Evolutionary conservation across 2,329 filamentous ascomycete genomes (phyloP).

Genomic region (Amphichorda felina): DNA sequence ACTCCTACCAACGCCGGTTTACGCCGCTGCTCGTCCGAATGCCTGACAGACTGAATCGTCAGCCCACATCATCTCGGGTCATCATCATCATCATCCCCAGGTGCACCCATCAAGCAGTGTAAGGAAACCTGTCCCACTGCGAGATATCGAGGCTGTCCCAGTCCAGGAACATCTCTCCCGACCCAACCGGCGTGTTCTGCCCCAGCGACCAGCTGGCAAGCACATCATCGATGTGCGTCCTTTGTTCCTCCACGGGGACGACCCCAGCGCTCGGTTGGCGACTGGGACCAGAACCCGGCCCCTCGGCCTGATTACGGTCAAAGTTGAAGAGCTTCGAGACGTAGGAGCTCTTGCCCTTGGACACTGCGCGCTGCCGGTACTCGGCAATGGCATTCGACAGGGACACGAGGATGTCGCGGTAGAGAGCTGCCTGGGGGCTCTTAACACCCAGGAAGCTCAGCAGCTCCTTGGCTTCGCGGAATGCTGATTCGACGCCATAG

Average conservation of each 20-base stretch:
- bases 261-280: background rate
- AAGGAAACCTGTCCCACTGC: constrained; percentile 19
- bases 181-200: constrained; percentile 2
- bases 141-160: constrained; percentile 18
- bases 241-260: background rate
- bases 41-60: no score
- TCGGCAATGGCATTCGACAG: constrained; percentile 31
- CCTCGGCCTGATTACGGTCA: constrained; percentile 1
- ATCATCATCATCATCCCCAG: no score
- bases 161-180: constrained; percentile 9
- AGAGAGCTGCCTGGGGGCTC: constrained; percentile 44
- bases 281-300: constrained; percentile 3
- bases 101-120: constrained; percentile 2
- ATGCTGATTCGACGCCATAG: constrained; percentile 32
- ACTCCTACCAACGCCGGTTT: no score
- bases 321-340: constrained; percentile 14
- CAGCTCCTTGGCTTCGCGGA: constrained; percentile 35
- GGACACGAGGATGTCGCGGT: constrained; percentile 39
- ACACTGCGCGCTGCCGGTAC: constrained; percentile 16
- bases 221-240: constrained; percentile 2
- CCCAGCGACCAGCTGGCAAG: constrained; percentile 3
- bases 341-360: constrained; percentile 12
- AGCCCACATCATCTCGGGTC: no score
- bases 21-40: no score
- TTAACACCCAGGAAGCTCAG: constrained; percentile 32